Conservation (phyloP, 306 rosid genomes). For the cucumber (Cucumis sativus) region Cucumber_9930_V3 NC_026655.2:5264001-5264500, state of each 20-base stretch:
- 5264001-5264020: too few species aligned
- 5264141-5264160: not conserved
- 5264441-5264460: not conserved
- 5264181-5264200: not conserved
- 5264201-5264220: not conserved
- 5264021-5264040: too few species aligned
- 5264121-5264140: not conserved
- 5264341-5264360: not conserved
- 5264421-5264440: not conserved
- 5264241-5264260: not conserved
- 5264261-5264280: not conserved
- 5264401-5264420: not conserved
- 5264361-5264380: conserved; percentile 1
- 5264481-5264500: not conserved
- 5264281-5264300: too few species aligned
- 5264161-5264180: not conserved
- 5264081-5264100: not conserved
- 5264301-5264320: too few species aligned
- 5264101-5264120: not conserved
- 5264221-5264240: not conserved
- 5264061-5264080: too few species aligned
- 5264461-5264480: not conserved
- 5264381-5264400: not conserved
- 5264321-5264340: not conserved
- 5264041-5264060: too few species aligned